A percentile compares a stretch with the other conserved stretches of the same genome.
Evolutionary conservation across 331 rosid species (phyloP).

Genomic region (Cydonia oblonga): DNA sequence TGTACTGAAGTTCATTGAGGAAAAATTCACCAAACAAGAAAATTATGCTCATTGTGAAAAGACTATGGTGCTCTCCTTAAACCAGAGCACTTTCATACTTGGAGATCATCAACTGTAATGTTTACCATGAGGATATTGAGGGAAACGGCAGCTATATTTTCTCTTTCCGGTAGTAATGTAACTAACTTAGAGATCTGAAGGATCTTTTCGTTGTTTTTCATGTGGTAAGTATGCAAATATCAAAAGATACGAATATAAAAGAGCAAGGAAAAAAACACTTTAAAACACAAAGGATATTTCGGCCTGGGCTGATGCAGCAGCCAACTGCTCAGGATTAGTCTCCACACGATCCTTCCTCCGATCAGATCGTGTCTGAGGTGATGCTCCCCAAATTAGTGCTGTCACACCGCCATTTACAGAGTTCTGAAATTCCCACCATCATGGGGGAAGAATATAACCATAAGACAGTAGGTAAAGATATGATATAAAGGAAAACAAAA

Average conservation of each 20-base stretch:
- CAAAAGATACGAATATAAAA: background rate
- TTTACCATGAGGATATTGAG: background rate
- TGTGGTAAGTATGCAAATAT: background rate
- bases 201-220: background rate
- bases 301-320: conserved; percentile 90
- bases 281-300: conserved; percentile 57
- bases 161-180: background rate
- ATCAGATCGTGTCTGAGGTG: conserved; percentile 97
- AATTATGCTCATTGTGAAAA: background rate
- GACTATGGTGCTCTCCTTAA: background rate
- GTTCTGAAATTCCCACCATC: conserved; percentile 34
- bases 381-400: conserved; percentile 96
- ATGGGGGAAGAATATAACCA: background rate
- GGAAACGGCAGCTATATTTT: background rate
- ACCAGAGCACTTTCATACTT: background rate
- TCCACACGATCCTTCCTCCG: conserved; percentile 94
- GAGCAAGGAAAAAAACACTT: background rate
- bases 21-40: background rate
- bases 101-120: background rate
- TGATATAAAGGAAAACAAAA: background rate
- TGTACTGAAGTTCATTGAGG: background rate
- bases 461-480: background rate
- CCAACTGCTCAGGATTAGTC: conserved; percentile 92
- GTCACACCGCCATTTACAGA: conserved; percentile 63
- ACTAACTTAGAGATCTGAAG: background rate